These are phyloP conservation scores for Colletotrichum eremochloae DNA, from an alignment of 2,329 filamentous ascomycete genomes.

Conservation along the genomic window DNA sequence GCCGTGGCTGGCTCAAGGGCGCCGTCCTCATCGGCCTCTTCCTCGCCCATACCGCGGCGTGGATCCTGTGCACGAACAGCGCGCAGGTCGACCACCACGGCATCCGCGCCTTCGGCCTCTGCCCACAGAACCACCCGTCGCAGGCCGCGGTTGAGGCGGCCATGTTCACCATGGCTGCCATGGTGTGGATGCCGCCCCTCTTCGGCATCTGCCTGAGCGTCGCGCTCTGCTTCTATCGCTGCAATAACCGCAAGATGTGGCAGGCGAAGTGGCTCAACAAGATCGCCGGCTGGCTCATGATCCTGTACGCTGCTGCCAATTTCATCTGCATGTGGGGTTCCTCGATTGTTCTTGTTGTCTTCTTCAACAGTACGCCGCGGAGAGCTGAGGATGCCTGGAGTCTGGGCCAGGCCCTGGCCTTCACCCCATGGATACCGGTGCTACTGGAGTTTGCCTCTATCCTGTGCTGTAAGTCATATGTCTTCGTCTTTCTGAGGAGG, in stretches of 20 bases:
- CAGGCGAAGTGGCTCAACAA: slow-evolving; percentile 25
- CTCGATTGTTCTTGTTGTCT: slow-evolving; percentile 21
- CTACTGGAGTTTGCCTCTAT: slow-evolving; percentile 17
- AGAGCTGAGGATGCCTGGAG: slow-evolving; percentile 18
- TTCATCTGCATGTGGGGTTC: slow-evolving; percentile 38
- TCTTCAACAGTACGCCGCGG: slow-evolving; percentile 8
- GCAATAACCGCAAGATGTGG: slow-evolving; percentile 37
- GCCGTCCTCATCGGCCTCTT: slow-evolving; percentile 14
- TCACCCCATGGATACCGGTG: slow-evolving; percentile 27
- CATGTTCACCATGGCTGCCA: slow-evolving; percentile 38
- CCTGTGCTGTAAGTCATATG: slow-evolving; percentile 20
- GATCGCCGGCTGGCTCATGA: slow-evolving; percentile 3
- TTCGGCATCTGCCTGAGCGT: slow-evolving; percentile 36
- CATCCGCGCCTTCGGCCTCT: neutral
- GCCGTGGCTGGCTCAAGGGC: slow-evolving; percentile 22
- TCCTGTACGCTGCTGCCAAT: slow-evolving; percentile 25
- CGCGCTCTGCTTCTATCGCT: slow-evolving; percentile 37
- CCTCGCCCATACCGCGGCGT: slow-evolving; percentile 21
- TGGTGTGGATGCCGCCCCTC: slow-evolving; percentile 40
- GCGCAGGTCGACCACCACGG: slow-evolving; percentile 20
- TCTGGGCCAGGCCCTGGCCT: slow-evolving; percentile 28
- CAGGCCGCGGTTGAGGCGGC: slow-evolving; percentile 12
- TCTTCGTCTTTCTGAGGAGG: no score
- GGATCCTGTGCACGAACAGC: slow-evolving; percentile 29
- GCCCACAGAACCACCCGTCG: slow-evolving; percentile 16